Percentiles rank a stretch among this genome's conserved stretches.
These are phyloP conservation scores for Ambrosia trifida DNA, from an alignment of 129 eudicot species.

Conservation along the genomic window DNA sequence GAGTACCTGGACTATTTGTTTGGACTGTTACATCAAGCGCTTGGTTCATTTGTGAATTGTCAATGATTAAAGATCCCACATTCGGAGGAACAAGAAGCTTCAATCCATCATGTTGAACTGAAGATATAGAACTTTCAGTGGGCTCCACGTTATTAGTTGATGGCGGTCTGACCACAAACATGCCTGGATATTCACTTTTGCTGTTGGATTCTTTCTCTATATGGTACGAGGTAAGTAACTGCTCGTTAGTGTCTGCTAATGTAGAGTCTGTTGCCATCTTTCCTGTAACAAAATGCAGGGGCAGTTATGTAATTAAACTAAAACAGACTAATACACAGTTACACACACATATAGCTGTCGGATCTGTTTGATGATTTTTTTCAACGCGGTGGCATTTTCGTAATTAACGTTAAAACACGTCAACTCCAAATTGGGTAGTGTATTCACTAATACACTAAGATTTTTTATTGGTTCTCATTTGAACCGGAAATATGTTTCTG, in stretches of 20 bases:
- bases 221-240: slow-evolving; percentile 30
- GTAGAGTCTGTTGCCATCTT: not conserved
- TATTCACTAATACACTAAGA: too few species aligned
- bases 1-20: slow-evolving; percentile 39
- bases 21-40: slow-evolving; percentile 34
- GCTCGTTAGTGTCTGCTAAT: slow-evolving; percentile 25
- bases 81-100: slow-evolving; percentile 47
- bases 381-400: too few species aligned
- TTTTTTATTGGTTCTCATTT: too few species aligned
- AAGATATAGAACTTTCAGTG: slow-evolving; percentile 25
- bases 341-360: not conserved
- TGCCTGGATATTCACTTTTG: slow-evolving; percentile 30
- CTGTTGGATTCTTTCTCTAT: slow-evolving; percentile 26
- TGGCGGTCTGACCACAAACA: slow-evolving; percentile 32
- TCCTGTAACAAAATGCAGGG: slow-evolving; percentile 28
- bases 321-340: not conserved
- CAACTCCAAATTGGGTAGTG: too few species aligned
- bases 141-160: slow-evolving; percentile 27
- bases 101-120: slow-evolving; percentile 43
- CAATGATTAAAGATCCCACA: slow-evolving; percentile 38
- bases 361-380: too few species aligned
- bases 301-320: not conserved
- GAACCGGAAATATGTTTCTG: not conserved
- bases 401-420: too few species aligned
- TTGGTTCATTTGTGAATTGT: slow-evolving; percentile 36